Percentiles rank a stretch among this genome's conserved stretches.
Conservation (phyloP, 208 protist genomes). For the Acanthamoeba quina region DNA sequence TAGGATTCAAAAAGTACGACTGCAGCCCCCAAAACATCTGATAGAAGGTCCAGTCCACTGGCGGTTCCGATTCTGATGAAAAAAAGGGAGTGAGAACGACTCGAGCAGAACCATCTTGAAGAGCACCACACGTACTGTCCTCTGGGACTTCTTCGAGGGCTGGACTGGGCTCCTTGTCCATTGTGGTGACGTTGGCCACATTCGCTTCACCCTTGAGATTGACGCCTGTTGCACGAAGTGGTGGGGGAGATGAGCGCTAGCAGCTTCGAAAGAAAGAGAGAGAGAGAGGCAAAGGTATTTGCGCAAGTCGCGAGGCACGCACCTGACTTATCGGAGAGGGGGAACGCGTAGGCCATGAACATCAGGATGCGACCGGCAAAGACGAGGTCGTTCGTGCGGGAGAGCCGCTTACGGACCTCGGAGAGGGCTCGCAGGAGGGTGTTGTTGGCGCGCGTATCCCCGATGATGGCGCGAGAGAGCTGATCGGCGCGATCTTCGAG, state of each 20-base stretch:
- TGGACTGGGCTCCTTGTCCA: slow-evolving; percentile 41
- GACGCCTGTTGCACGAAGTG: not conserved
- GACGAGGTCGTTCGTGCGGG: slow-evolving; percentile 38
- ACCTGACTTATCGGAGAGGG: slow-evolving; percentile 61
- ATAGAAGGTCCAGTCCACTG: slow-evolving; percentile 60
- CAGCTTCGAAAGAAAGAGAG: too few species aligned
- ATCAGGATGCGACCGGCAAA: slow-evolving; percentile 57
- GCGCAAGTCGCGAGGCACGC: too few species aligned
- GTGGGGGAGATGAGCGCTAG: not conserved
- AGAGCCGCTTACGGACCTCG: slow-evolving; percentile 53
- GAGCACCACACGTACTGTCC: slow-evolving; percentile 23
- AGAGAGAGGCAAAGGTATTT: not conserved
- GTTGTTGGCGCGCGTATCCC: not conserved
- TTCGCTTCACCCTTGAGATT: slow-evolving; percentile 61
- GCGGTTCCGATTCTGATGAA: slow-evolving; percentile 16
- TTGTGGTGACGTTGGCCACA: slow-evolving; percentile 50
- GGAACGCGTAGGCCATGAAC: slow-evolving; percentile 66
- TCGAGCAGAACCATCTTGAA: not conserved
- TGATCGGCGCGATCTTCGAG: slow-evolving; percentile 59
- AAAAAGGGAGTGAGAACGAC: not conserved
- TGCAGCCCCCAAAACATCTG: slow-evolving; percentile 65
- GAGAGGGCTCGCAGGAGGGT: slow-evolving; percentile 5
- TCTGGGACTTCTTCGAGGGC: not conserved
- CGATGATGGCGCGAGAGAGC: slow-evolving; percentile 16
- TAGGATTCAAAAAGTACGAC: slow-evolving; percentile 41